Percentiles rank a stretch among this genome's conserved stretches.
Conservation (phyloP, 176 grass and related monocot genomes). For the Aegilops sharonensis region DNA sequence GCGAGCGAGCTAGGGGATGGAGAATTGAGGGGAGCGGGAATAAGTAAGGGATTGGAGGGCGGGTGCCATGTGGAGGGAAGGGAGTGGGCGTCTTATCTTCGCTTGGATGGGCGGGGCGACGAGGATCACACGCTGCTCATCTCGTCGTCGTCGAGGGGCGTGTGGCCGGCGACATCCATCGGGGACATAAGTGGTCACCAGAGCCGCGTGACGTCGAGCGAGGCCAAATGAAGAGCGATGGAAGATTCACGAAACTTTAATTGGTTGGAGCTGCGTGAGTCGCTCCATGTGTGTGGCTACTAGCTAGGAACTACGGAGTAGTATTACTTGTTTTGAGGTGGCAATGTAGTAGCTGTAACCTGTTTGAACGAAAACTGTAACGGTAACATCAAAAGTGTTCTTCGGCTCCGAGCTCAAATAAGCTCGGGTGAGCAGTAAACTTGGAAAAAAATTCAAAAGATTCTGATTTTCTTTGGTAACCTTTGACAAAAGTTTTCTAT, state of each 20-base stretch:
- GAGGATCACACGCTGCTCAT: constrained; percentile 58
- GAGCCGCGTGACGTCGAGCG: neutral
- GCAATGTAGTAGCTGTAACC: no score
- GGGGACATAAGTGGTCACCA: neutral
- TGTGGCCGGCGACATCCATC: constrained; percentile 6
- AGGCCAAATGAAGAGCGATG: neutral
- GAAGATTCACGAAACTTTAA: neutral
- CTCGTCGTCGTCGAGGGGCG: neutral
- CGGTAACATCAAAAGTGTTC: no score
- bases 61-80: constrained; percentile 38
- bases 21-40: neutral
- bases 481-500: no score
- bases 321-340: no score
- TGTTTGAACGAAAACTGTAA: no score
- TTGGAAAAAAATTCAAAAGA: no score
- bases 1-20: neutral
- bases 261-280: neutral
- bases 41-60: constrained; percentile 10
- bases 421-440: no score
- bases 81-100: constrained; percentile 37
- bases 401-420: no score
- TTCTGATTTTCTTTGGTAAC: no score
- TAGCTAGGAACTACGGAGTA: neutral
- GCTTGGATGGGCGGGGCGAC: constrained; percentile 12
- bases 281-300: neutral